phyloP scores from a whole-genome alignment of 1,139 yeast species.

The Starmera stellimalicola region DNA sequence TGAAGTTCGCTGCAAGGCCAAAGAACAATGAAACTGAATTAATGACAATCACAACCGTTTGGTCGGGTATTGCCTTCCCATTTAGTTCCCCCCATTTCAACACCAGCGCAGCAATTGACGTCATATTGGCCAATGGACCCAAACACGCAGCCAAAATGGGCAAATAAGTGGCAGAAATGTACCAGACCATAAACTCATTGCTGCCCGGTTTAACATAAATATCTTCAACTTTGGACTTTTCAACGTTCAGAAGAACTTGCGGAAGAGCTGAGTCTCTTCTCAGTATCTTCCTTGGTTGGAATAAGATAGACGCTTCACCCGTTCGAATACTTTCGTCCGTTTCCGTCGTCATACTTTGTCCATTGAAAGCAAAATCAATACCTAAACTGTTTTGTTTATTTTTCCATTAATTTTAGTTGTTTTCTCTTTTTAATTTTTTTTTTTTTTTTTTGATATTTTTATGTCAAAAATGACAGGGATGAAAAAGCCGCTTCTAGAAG shows the following conservation, averaged over 20 bases:
- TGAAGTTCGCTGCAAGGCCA: slow-evolving; percentile 58
- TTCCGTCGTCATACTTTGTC: too few species aligned
- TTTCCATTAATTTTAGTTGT: too few species aligned
- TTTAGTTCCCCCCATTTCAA: slow-evolving; percentile 52
- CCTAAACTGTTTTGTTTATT: too few species aligned
- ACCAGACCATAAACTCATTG: slow-evolving; percentile 34
- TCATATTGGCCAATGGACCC: slow-evolving; percentile 70
- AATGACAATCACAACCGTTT: slow-evolving; percentile 35
- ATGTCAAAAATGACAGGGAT: too few species aligned
- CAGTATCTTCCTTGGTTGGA: neutral
- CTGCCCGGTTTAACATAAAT: slow-evolving; percentile 2
- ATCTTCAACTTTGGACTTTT: slow-evolving; percentile 2
- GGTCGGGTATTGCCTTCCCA: slow-evolving; percentile 26
- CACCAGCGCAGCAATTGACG: slow-evolving; percentile 61
- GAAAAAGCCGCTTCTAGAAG: too few species aligned
- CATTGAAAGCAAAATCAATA: too few species aligned
- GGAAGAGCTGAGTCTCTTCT: neutral
- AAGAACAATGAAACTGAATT: slow-evolving; percentile 53
- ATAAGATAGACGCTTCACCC: too few species aligned
- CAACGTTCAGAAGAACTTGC: neutral
- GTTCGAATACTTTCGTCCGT: too few species aligned
- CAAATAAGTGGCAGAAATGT: slow-evolving; percentile 49
- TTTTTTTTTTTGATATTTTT: too few species aligned
- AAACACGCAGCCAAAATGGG: slow-evolving; percentile 70
- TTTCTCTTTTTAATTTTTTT: too few species aligned